Percentiles rank a stretch among this genome's conserved stretches.
phyloP scores from a whole-genome alignment of 2,329 filamentous ascomycete species.

The Fusarium sp. region DNA sequence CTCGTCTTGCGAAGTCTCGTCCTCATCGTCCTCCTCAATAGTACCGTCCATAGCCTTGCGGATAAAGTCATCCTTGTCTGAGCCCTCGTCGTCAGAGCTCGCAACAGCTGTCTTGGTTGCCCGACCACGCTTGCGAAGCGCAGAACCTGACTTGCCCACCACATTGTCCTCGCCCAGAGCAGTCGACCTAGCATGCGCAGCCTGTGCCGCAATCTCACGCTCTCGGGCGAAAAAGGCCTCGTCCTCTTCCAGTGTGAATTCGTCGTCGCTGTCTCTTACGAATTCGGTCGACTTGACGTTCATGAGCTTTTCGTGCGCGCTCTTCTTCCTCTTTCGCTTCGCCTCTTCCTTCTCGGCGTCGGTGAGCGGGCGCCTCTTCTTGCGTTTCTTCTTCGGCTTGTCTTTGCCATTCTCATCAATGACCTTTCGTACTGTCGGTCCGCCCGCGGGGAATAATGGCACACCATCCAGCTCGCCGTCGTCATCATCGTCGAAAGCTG shows the following conservation, averaged over 20 bases:
- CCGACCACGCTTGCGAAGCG: slow-evolving; percentile 43
- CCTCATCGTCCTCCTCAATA: slow-evolving; percentile 40
- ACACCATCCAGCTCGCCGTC: slow-evolving; percentile 66
- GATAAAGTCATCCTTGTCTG: slow-evolving; percentile 41
- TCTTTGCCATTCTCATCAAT: slow-evolving; percentile 66
- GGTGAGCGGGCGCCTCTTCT: slow-evolving; percentile 60
- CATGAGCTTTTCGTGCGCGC: slow-evolving; percentile 77
- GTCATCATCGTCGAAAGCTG: slow-evolving; percentile 78
- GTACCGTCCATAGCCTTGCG: slow-evolving; percentile 41
- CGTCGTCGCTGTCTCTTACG: slow-evolving; percentile 88
- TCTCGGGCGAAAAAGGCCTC: slow-evolving; percentile 83
- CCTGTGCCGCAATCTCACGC: slow-evolving; percentile 66
- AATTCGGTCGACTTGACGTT: slow-evolving; percentile 88
- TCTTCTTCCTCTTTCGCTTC: slow-evolving; percentile 67
- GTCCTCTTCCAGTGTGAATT: slow-evolving; percentile 80
- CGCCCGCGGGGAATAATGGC: slow-evolving; percentile 74
- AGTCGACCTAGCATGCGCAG: slow-evolving; percentile 52
- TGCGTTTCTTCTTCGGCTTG: slow-evolving; percentile 56
- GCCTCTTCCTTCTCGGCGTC: slow-evolving; percentile 75
- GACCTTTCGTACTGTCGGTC: slow-evolving; percentile 68
- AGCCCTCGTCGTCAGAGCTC: not conserved
- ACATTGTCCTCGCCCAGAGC: slow-evolving; percentile 6
- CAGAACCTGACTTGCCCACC: not conserved
- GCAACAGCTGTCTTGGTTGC: not conserved
- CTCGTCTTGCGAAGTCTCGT: slow-evolving; percentile 46